Conservation (phyloP, 345 rosid genomes). For the Hibiscus mutabilis region DNA sequence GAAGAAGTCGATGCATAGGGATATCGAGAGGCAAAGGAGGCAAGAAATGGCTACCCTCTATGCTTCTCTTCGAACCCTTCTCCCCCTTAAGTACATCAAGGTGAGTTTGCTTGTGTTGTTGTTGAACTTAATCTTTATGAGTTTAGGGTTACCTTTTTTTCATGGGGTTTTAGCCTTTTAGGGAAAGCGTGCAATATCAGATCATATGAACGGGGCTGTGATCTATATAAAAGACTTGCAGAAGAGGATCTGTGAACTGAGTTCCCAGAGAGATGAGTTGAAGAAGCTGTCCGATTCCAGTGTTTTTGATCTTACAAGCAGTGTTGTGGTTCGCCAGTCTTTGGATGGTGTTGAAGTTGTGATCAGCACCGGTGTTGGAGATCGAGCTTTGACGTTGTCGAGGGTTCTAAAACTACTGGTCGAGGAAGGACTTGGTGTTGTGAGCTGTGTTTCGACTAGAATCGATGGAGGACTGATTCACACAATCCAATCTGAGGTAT, state of each 20-base stretch:
- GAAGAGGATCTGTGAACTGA: conserved; percentile 15
- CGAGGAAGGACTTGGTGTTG: conserved; percentile 32
- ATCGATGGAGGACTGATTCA: conserved; percentile 33
- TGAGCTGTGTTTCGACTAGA: conserved; percentile 31
- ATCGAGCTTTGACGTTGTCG: conserved; percentile 31
- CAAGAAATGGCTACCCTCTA: conserved; percentile 67
- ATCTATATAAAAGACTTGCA: conserved; percentile 29
- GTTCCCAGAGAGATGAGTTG: conserved; percentile 27
- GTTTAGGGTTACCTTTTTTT: conserved; percentile 2
- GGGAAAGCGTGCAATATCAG: conserved; percentile 42
- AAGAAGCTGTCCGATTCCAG: conserved; percentile 15
- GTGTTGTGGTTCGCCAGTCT: conserved; percentile 29
- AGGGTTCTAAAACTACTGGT: conserved; percentile 31
- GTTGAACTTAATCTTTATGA: neutral
- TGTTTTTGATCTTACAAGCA: conserved; percentile 7
- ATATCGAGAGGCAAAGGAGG: conserved; percentile 64
- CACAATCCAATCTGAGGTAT: conserved; percentile 44
- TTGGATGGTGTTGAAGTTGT: conserved; percentile 37
- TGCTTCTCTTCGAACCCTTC: conserved; percentile 54
- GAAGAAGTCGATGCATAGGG: conserved; percentile 64
- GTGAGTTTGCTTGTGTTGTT: conserved; percentile 17
- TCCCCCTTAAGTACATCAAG: conserved; percentile 67
- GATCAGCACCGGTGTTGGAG: conserved; percentile 22
- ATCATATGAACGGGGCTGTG: conserved; percentile 36
- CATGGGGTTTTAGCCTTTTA: conserved; percentile 18